phyloP scores from a whole-genome alignment of 805 yeast genomes.

The Zygosaccharomyces gambellarensis region DNA sequence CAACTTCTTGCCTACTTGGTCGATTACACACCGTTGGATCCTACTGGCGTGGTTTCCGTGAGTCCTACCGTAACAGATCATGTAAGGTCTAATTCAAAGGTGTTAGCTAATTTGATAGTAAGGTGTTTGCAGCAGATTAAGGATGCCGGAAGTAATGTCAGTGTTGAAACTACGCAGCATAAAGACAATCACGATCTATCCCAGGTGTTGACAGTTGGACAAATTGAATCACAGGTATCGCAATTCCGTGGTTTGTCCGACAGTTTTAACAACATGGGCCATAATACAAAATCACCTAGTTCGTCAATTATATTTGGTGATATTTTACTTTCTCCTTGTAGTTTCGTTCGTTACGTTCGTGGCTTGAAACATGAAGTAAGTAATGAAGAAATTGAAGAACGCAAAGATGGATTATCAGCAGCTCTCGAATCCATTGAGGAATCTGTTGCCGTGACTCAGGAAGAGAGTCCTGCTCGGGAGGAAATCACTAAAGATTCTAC shows the following conservation, averaged over 20 bases:
- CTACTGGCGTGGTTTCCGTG: slow-evolving; percentile 48
- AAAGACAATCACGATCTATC: slow-evolving; percentile 3
- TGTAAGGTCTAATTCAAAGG: slow-evolving; percentile 54
- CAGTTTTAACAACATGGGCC: not conserved
- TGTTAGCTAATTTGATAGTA: slow-evolving; percentile 54
- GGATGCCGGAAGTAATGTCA: slow-evolving; percentile 1
- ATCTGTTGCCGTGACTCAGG: slow-evolving; percentile 35
- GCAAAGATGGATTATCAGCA: slow-evolving; percentile 13
- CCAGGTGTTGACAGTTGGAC: slow-evolving; percentile 15
- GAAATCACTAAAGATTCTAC: not conserved
- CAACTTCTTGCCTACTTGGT: slow-evolving; percentile 64
- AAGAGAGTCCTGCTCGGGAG: slow-evolving; percentile 21
- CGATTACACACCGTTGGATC: slow-evolving; percentile 52
- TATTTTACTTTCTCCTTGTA: slow-evolving; percentile 4
- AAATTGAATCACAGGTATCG: slow-evolving; percentile 15
- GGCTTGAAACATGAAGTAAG: slow-evolving; percentile 9
- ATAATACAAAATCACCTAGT: not conserved
- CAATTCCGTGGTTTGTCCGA: slow-evolving; percentile 9
- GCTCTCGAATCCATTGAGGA: slow-evolving; percentile 20
- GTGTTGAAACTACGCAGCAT: not conserved
- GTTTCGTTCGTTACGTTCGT: slow-evolving; percentile 9
- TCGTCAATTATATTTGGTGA: slow-evolving; percentile 14
- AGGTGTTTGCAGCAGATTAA: slow-evolving; percentile 32
- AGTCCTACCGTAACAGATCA: slow-evolving; percentile 46
- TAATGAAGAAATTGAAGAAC: slow-evolving; percentile 14